These are phyloP conservation scores for Boletus barrowsii DNA, from an alignment of 768 basidiomycete species.

Conservation along the genomic window DNA sequence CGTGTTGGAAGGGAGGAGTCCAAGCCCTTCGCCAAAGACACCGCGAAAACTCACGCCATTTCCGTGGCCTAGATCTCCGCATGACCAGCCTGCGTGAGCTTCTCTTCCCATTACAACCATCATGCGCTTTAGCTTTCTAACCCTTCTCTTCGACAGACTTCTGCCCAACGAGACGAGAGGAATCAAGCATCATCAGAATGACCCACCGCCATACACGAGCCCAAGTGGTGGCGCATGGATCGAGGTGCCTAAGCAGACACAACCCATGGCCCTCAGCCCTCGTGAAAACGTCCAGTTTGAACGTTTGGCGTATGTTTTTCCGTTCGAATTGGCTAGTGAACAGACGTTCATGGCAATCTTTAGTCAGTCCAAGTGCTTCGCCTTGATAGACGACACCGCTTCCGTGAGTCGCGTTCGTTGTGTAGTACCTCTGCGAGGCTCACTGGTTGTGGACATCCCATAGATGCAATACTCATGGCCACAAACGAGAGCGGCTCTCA, in stretches of 20 bases:
- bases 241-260: conserved; percentile 9
- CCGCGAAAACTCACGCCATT: neutral
- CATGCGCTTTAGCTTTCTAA: neutral
- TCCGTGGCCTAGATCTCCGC: conserved; percentile 6
- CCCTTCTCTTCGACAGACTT: neutral
- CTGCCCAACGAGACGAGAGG: neutral
- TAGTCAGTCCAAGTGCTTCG: conserved; percentile 21
- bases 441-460: neutral
- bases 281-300: conserved; percentile 18
- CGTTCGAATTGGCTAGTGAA: neutral
- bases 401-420: conserved; percentile 9
- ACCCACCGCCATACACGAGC: conserved; percentile 16
- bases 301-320: conserved; percentile 15
- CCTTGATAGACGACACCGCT: conserved; percentile 21
- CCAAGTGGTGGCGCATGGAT: conserved; percentile 7
- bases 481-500: conserved; percentile 19
- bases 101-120: neutral
- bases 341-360: neutral
- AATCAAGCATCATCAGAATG: neutral
- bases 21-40: neutral
- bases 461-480: conserved; percentile 24
- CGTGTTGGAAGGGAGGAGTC: neutral
- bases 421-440: neutral
- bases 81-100: conserved; percentile 8
- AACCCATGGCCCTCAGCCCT: conserved; percentile 2